A percentile compares a stretch with the other conserved stretches of the same genome.
These are phyloP conservation scores for Zygosaccharomyces bailii DNA, from an alignment of 805 yeast species.

Conservation along the genomic window DNA sequence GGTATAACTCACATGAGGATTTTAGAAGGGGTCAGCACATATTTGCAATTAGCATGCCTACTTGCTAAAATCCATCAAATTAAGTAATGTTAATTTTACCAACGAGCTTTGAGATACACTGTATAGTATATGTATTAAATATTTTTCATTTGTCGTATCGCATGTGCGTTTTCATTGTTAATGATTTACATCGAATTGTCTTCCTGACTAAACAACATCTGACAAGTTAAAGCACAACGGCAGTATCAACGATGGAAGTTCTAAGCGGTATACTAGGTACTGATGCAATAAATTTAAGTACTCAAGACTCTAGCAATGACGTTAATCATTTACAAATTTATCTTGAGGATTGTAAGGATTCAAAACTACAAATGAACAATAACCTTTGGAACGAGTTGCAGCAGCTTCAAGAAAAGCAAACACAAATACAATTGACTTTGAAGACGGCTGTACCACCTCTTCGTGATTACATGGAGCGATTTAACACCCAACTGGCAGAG, in stretches of 20 bases:
- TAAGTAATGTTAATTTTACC: slow-evolving; percentile 7
- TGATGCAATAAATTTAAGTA: background rate
- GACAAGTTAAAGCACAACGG: background rate
- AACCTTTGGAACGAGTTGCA: slow-evolving; percentile 20
- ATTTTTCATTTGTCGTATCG: too few species aligned
- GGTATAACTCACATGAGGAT: slow-evolving; percentile 92
- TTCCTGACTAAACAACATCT: background rate
- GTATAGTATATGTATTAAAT: too few species aligned
- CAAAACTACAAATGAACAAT: slow-evolving; percentile 13
- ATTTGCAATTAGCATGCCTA: slow-evolving; percentile 81
- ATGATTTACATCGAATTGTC: background rate
- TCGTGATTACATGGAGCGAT: slow-evolving; percentile 48
- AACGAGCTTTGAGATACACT: background rate
- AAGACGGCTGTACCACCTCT: slow-evolving; percentile 43
- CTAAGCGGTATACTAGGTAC: slow-evolving; percentile 17
- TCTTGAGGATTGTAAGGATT: slow-evolving; percentile 13
- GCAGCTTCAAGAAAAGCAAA: slow-evolving; percentile 20
- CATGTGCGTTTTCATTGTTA: too few species aligned
- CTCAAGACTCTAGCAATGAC: background rate
- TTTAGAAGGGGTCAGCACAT: slow-evolving; percentile 87
- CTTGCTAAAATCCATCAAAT: slow-evolving; percentile 50
- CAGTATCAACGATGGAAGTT: slow-evolving; percentile 15
- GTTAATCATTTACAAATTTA: slow-evolving; percentile 9
- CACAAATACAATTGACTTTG: slow-evolving; percentile 22
- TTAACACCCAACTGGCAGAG: slow-evolving; percentile 54